Percentiles rank a stretch among this genome's conserved stretches.
phyloP scores from a whole-genome alignment of 2,329 filamentous ascomycete genomes.

The Fusarium chaquense region DNA sequence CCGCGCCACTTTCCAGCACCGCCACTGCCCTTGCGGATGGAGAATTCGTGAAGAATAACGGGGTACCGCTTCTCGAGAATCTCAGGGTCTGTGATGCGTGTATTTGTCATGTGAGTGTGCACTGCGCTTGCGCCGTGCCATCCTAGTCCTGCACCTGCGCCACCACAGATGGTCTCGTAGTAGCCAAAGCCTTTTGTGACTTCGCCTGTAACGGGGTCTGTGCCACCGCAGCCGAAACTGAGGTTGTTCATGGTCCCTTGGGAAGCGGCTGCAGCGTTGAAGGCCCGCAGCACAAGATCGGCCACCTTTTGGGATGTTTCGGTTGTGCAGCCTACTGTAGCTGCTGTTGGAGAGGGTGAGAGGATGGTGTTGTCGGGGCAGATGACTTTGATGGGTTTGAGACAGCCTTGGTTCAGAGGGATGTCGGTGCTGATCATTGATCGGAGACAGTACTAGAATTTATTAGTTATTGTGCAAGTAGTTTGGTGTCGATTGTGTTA shows the following conservation, averaged over 20 bases:
- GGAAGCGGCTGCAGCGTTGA: slow-evolving; percentile 78
- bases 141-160: slow-evolving; percentile 47
- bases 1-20: slow-evolving; percentile 75
- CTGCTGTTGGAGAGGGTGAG: slow-evolving; percentile 50
- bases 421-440: slow-evolving; percentile 52
- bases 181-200: slow-evolving; percentile 52
- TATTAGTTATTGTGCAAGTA: not conserved
- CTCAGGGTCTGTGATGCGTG: slow-evolving; percentile 54
- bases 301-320: slow-evolving; percentile 53
- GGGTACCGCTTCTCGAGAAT: slow-evolving; percentile 54
- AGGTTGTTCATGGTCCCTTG: slow-evolving; percentile 87
- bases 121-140: slow-evolving; percentile 51
- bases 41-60: slow-evolving; percentile 50
- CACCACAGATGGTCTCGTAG: slow-evolving; percentile 54
- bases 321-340: slow-evolving; percentile 51
- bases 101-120: slow-evolving; percentile 55
- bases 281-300: slow-evolving; percentile 81
- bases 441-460: slow-evolving; percentile 48
- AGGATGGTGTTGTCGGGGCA: slow-evolving; percentile 51
- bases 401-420: slow-evolving; percentile 64
- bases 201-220: slow-evolving; percentile 43
- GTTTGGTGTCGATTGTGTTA: fast-evolving
- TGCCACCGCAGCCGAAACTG: slow-evolving; percentile 77
- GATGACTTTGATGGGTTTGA: slow-evolving; percentile 47
- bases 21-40: slow-evolving; percentile 54